Conservation (phyloP, 140 eudicot genomes). For the Flaveria floridana region DNA sequence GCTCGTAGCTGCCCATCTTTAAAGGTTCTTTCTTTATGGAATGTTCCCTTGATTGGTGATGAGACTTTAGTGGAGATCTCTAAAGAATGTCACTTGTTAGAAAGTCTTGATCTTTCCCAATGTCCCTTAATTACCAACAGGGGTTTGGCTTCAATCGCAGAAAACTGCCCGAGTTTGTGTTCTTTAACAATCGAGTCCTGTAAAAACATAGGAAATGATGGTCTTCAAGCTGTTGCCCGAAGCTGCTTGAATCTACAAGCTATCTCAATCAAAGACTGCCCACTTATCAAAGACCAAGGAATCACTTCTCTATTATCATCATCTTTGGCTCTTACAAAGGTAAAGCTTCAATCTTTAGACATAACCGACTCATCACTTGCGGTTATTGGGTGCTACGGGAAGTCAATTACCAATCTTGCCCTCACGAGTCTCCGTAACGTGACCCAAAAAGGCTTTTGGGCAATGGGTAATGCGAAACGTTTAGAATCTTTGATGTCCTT, state of each 20-base stretch:
- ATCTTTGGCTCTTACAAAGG: slow-evolving; percentile 46
- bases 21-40: slow-evolving; percentile 70
- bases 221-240: slow-evolving; percentile 58
- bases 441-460: slow-evolving; percentile 83
- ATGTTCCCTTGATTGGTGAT: slow-evolving; percentile 57
- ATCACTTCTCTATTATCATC: slow-evolving; percentile 61
- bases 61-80: slow-evolving; percentile 59
- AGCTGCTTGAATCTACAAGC: slow-evolving; percentile 70
- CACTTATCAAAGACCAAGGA: slow-evolving; percentile 74
- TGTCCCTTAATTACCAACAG: slow-evolving; percentile 61
- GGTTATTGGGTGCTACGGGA: slow-evolving; percentile 76
- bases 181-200: slow-evolving; percentile 68
- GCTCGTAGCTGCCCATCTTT: slow-evolving; percentile 83
- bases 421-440: slow-evolving; percentile 55
- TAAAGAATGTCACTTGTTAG: slow-evolving; percentile 61
- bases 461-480: slow-evolving; percentile 76
- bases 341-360: slow-evolving; percentile 59
- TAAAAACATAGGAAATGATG: slow-evolving; percentile 56
- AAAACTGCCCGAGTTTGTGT: slow-evolving; percentile 58
- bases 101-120: slow-evolving; percentile 73
- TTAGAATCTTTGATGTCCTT: slow-evolving; percentile 52
- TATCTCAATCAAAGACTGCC: slow-evolving; percentile 61
- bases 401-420: slow-evolving; percentile 61
- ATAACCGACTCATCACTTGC: slow-evolving; percentile 80
- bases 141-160: slow-evolving; percentile 66